Evolutionary conservation across 2,329 filamentous ascomycete species (phyloP).

Genomic region (Monosporascus cannonballus): DNA sequence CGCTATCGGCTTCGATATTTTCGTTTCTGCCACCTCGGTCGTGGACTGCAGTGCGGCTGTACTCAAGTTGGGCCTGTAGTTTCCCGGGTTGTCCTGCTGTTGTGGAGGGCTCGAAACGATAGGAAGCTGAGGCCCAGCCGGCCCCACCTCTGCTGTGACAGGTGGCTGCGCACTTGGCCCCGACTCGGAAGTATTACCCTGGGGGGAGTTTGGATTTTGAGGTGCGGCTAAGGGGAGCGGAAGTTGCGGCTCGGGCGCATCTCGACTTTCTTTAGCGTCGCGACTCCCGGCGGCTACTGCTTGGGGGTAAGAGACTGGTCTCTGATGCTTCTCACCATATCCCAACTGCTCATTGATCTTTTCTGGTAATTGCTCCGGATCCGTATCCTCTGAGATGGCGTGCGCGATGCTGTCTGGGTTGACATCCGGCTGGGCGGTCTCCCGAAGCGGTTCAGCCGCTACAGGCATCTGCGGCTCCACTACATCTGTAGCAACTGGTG

Average conservation of each 20-base stretch:
- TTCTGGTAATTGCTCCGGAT: too few species aligned
- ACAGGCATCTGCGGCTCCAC: too few species aligned
- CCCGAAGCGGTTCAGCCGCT: too few species aligned
- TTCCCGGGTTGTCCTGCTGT: neutral
- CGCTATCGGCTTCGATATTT: slow-evolving; percentile 2
- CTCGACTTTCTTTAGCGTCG: neutral
- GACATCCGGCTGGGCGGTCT: too few species aligned
- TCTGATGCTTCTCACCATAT: too few species aligned
- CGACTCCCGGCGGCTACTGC: too few species aligned
- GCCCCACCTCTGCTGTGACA: neutral
- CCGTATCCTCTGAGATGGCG: too few species aligned
- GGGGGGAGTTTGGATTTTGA: neutral
- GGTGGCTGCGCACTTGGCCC: neutral
- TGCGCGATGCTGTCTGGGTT: too few species aligned
- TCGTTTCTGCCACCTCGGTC: neutral
- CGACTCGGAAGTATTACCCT: too few species aligned
- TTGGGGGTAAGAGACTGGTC: too few species aligned
- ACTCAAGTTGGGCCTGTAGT: neutral
- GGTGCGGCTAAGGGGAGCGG: neutral
- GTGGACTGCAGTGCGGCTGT: neutral
- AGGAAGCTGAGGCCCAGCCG: neutral
- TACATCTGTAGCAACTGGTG: too few species aligned
- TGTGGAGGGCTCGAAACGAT: neutral
- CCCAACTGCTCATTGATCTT: too few species aligned
- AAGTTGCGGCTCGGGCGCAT: neutral